Evolutionary conservation across 176 grass and related monocot species (phyloP), one percentile per base, ranked within the genome.

Genomic region (Alloteropsis semialata): DNA sequence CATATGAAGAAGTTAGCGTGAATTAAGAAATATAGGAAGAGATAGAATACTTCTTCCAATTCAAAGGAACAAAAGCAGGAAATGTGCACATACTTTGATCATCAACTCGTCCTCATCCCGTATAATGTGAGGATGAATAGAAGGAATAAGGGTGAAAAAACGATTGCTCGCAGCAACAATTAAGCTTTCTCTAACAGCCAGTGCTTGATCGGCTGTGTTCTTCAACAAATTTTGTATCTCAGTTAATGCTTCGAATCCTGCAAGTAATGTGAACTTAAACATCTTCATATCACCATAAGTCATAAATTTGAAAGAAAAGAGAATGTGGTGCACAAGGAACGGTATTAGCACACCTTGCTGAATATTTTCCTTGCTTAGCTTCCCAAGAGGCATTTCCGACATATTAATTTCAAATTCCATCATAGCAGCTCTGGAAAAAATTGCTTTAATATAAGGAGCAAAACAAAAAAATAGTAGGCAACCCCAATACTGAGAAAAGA

Each of bases 381-480:
- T 98, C 82, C 95, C 95, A 64, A 98, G 95, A 48, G 95, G 95
- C 95, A 98, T 98, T 89, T 98, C 95, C 34, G 90, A 81, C 92
- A 98, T 91, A 91, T 98, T 98, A 69, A 98, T 98, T 89, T 98
- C 88, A 69, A 98, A 98, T 75, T 98, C 95, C 88, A 91, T 87
- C 92, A 98, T 93, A 77, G 92, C 92, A 82, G 90, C 78, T 93
- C 95, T 98, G 75, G 45, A 79, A 71, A 76, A 55, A 39, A 3
- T 28, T 30, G 71, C 10, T 70, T 76, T 41, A 61, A 17, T 38
- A 27, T 24, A 30, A 62, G 38, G 12, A 84, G 21, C 18, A 34
- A 34, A 79, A 30, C 19, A 30, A 25, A 13, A 25, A 25, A 21
- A 69, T 13, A 39, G 48, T 86, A 59, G 6, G 33, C 46, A 75